These are phyloP conservation scores for Trichoderma arundinaceum DNA, from an alignment of 2,329 filamentous ascomycete genomes.

Conservation along the genomic window DNA sequence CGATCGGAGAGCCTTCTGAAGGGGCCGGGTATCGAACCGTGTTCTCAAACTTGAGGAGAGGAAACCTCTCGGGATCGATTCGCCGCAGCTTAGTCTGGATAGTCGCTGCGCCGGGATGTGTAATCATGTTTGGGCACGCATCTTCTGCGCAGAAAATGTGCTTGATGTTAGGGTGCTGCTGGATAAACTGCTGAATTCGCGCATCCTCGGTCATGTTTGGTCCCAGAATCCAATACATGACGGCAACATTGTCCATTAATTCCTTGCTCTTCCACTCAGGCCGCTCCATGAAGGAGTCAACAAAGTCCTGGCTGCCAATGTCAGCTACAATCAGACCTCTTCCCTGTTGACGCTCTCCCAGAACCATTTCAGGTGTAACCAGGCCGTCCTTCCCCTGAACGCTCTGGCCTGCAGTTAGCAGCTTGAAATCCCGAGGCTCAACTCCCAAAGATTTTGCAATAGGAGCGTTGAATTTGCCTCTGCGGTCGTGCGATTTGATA, in stretches of 20 bases:
- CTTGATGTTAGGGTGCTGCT: slow-evolving; percentile 62
- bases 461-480: slow-evolving; percentile 78
- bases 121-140: slow-evolving; percentile 74
- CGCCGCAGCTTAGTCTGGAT: slow-evolving; percentile 72
- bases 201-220: slow-evolving; percentile 67
- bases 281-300: slow-evolving; percentile 71
- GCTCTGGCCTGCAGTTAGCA: slow-evolving; percentile 66
- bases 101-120: slow-evolving; percentile 68
- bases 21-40: slow-evolving; percentile 38
- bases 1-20: slow-evolving; percentile 39
- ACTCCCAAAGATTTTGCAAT: slow-evolving; percentile 71
- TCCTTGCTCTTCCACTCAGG: slow-evolving; percentile 72
- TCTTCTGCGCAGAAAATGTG: slow-evolving; percentile 82
- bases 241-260: slow-evolving; percentile 69
- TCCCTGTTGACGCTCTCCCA: slow-evolving; percentile 70
- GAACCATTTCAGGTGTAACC: slow-evolving; percentile 82
- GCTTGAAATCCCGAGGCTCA: slow-evolving; percentile 59
- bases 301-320: slow-evolving; percentile 71
- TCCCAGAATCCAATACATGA: slow-evolving; percentile 83
- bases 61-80: slow-evolving; percentile 76
- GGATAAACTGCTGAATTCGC: slow-evolving; percentile 72
- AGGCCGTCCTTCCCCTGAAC: slow-evolving; percentile 69
- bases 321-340: slow-evolving; percentile 81
- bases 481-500: slow-evolving; percentile 73
- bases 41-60: slow-evolving; percentile 70